Conservation (phyloP, 1,284 basidiomycete species). For the Pulveroboletus sp. region DNA sequence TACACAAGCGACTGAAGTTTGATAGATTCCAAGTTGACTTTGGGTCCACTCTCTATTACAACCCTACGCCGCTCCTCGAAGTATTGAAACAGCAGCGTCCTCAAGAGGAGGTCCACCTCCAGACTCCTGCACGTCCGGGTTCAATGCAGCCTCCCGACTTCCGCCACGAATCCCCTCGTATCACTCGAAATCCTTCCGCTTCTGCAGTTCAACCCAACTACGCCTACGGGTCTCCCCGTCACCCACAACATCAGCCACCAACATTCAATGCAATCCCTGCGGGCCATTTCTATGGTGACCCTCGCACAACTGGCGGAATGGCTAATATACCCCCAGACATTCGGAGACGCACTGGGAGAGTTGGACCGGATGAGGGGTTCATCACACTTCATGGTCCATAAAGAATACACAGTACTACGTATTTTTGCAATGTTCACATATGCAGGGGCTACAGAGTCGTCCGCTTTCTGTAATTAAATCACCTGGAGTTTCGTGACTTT, state of each 20-base stretch:
- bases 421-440: constrained; percentile 3
- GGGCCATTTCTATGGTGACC: constrained; percentile 39
- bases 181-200: constrained; percentile 27
- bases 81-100: constrained; percentile 41
- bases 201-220: constrained; percentile 34
- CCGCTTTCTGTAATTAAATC: neutral
- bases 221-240: constrained; percentile 39
- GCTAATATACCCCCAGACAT: constrained; percentile 42
- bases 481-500: constrained; percentile 11
- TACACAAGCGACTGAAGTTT: constrained; percentile 3
- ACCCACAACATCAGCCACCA: constrained; percentile 34
- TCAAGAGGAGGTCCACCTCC: constrained; percentile 32
- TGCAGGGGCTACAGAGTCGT: neutral
- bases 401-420: constrained; percentile 20
- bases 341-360: constrained; percentile 35
- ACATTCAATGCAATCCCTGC: constrained; percentile 37
- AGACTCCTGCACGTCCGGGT: constrained; percentile 22
- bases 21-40: constrained; percentile 50
- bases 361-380: constrained; percentile 38
- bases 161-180: constrained; percentile 36
- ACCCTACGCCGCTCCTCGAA: constrained; percentile 47
- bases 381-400: constrained; percentile 37
- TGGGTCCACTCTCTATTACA: constrained; percentile 54
- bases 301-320: constrained; percentile 34
- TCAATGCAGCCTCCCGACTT: constrained; percentile 39